phyloP scores from a whole-genome alignment of 2,329 filamentous ascomycete species.

The Alternaria hordeiaustralica region DNA sequence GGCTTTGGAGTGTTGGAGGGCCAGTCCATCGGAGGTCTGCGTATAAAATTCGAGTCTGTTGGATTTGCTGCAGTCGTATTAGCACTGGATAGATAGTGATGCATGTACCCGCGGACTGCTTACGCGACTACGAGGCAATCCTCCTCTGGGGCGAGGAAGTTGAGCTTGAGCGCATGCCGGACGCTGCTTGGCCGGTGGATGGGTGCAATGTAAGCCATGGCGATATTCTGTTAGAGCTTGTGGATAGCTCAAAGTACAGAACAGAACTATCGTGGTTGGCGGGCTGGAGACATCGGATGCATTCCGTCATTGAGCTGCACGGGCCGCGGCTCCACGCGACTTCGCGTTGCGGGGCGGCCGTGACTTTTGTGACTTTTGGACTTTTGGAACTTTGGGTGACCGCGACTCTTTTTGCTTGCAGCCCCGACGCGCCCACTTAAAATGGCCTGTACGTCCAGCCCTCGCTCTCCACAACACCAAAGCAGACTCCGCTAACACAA shows the following conservation, averaged over 20 bases:
- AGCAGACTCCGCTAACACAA: slow-evolving; percentile 8
- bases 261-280: slow-evolving; percentile 1
- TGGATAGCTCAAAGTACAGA: neutral
- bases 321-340: slow-evolving; percentile 25
- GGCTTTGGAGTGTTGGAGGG: slow-evolving; percentile 70
- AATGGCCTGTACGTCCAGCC: slow-evolving; percentile 37
- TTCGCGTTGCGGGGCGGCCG: slow-evolving; percentile 29
- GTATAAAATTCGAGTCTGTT: slow-evolving; percentile 87
- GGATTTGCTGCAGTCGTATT: slow-evolving; percentile 64
- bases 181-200: slow-evolving; percentile 93
- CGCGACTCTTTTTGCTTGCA: slow-evolving; percentile 11
- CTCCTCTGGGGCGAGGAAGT: slow-evolving; percentile 74
- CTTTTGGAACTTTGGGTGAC: slow-evolving; percentile 19
- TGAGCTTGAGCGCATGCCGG: slow-evolving; percentile 82
- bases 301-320: slow-evolving; percentile 36
- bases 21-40: slow-evolving; percentile 64
- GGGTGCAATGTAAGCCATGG: slow-evolving; percentile 92
- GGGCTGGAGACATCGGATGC: slow-evolving; percentile 29
- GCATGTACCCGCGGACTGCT: slow-evolving; percentile 44
- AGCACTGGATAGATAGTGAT: slow-evolving; percentile 4
- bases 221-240: slow-evolving; percentile 1
- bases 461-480: neutral
- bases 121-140: slow-evolving; percentile 90
- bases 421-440: slow-evolving; percentile 5
- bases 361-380: slow-evolving; percentile 27